Percentiles rank a stretch among this genome's conserved stretches.
Evolutionary conservation across 2,329 filamentous ascomycete genomes (phyloP).

Genomic region (Penicillium janthinellum): DNA sequence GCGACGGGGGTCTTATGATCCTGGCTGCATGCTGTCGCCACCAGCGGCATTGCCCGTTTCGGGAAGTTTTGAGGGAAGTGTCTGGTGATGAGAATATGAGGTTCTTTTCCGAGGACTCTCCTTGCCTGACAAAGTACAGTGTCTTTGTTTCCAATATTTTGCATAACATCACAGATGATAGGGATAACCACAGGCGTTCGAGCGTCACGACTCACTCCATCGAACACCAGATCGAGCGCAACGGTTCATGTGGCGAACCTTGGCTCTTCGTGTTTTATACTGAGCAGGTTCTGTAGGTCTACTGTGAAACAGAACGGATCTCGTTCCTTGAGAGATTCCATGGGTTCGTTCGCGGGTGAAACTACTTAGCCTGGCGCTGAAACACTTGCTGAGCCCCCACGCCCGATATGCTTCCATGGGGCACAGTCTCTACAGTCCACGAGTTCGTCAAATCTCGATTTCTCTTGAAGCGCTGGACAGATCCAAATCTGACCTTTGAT

Average conservation of each 20-base stretch:
- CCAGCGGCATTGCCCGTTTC: not conserved
- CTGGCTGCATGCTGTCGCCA: not conserved
- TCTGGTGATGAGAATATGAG: no score
- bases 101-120: no score
- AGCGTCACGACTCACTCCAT: not conserved
- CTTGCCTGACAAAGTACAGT: no score
- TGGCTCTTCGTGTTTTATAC: not conserved
- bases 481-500: no score
- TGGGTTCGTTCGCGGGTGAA: not conserved
- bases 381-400: not conserved
- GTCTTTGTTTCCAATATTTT: not conserved
- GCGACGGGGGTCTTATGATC: not conserved
- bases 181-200: not conserved
- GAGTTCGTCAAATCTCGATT: not conserved
- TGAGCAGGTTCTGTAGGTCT: not conserved
- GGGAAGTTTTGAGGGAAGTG: not conserved
- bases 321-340: not conserved
- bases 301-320: not conserved
- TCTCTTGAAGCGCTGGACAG: not conserved
- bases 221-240: not conserved
- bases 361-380: not conserved
- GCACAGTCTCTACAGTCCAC: not conserved
- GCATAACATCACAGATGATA: no score
- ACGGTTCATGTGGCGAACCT: not conserved
- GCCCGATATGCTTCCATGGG: not conserved